A percentile compares a stretch with the other conserved stretches of the same genome.
Conservation (phyloP, 2,329 filamentous ascomycete genomes). For the Neonectria hederae region DNA sequence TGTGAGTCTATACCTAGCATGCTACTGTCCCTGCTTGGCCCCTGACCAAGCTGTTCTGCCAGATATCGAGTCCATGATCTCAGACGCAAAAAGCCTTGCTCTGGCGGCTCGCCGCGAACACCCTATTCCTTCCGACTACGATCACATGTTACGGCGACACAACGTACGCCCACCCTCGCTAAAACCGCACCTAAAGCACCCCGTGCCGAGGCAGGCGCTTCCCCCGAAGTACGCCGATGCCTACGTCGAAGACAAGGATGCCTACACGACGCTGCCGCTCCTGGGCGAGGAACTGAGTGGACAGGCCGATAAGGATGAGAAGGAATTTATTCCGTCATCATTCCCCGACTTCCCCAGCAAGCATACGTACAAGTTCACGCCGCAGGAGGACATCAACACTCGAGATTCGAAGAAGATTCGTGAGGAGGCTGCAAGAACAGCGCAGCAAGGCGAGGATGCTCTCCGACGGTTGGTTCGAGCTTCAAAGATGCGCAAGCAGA, state of each 20-base stretch:
- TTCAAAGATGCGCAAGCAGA: constrained; percentile 71
- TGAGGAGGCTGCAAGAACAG: constrained; percentile 67
- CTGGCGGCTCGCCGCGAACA: constrained; percentile 61
- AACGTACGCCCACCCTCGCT: constrained; percentile 62
- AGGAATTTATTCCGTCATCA: constrained; percentile 64
- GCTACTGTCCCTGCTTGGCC: no score
- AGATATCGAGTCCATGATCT: constrained; percentile 62
- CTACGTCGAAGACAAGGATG: constrained; percentile 50
- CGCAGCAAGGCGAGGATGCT: constrained; percentile 70
- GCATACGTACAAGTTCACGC: constrained; percentile 71
- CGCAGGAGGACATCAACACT: constrained; percentile 57
- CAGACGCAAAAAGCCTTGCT: constrained; percentile 58
- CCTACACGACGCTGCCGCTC: constrained; percentile 55
- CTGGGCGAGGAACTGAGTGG: constrained; percentile 67
- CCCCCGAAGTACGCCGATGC: constrained; percentile 52
- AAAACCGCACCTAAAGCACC: constrained; percentile 65
- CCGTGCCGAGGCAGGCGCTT: constrained; percentile 54
- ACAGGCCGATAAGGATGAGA: constrained; percentile 63
- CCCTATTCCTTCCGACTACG: constrained; percentile 67
- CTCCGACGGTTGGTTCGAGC: constrained; percentile 67
- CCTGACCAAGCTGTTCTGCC: constrained; percentile 35
- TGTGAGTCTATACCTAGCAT: constrained; percentile 55
- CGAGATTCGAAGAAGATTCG: constrained; percentile 67
- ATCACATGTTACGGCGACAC: constrained; percentile 60
- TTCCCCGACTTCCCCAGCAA: constrained; percentile 72